phyloP scores from a whole-genome alignment of 805 yeast species.

The Cyberlindnera xishuangbannaensis region DNA sequence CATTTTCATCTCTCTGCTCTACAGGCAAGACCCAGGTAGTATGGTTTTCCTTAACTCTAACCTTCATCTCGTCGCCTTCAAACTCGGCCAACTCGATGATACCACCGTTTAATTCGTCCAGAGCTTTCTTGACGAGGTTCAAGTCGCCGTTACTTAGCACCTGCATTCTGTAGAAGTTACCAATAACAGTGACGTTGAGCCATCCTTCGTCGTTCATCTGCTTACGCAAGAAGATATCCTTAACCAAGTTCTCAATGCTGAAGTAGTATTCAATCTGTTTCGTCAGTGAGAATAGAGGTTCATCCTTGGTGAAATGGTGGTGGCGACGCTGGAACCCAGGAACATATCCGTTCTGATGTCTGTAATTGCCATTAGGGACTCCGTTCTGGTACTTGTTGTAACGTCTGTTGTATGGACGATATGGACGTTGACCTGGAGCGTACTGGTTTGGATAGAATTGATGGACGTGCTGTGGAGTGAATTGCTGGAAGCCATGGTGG shows the following conservation, averaged over 20 bases:
- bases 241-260: slow-evolving; percentile 77
- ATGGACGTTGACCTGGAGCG: slow-evolving; percentile 15
- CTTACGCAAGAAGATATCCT: slow-evolving; percentile 76
- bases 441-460: too few relatives aligned
- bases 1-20: slow-evolving; percentile 41
- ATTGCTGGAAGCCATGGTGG: slow-evolving; percentile 9
- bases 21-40: slow-evolving; percentile 64
- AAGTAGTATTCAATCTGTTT: slow-evolving; percentile 86
- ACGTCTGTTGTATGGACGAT: slow-evolving; percentile 23
- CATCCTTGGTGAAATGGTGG: slow-evolving; percentile 12
- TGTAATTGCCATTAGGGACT: slow-evolving; percentile 6
- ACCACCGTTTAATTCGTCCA: slow-evolving; percentile 37
- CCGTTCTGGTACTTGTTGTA: slow-evolving; percentile 17
- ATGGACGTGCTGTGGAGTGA: slow-evolving; percentile 9
- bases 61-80: slow-evolving; percentile 42
- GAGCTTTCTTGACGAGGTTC: slow-evolving; percentile 47
- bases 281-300: slow-evolving; percentile 19
- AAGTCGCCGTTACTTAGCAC: slow-evolving; percentile 54
- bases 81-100: slow-evolving; percentile 34
- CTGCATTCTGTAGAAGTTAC: slow-evolving; percentile 71
- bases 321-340: slow-evolving; percentile 3
- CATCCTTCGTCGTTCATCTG: slow-evolving; percentile 78
- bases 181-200: slow-evolving; percentile 55
- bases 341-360: slow-evolving; percentile 8
- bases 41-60: slow-evolving; percentile 55